A percentile compares a stretch with the other conserved stretches of the same genome.
Conservation (phyloP, 768 basidiomycete genomes). For the Rhizopogon vulgaris region DNA sequence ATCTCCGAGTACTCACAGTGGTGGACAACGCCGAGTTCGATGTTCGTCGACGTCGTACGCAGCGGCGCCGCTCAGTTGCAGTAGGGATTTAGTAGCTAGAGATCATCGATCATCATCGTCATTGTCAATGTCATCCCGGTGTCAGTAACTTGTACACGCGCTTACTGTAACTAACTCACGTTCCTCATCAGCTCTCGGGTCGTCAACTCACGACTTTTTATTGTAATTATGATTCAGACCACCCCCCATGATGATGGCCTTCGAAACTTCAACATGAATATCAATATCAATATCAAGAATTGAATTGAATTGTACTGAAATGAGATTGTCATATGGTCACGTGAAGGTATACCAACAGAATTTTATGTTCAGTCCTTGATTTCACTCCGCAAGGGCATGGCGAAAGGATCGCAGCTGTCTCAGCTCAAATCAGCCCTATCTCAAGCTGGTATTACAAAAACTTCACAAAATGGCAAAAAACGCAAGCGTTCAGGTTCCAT, state of each 20-base stretch:
- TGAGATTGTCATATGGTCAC: no score
- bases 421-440: slow-evolving; percentile 86
- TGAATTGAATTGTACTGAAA: no score
- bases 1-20: background rate
- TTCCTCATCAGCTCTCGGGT: background rate
- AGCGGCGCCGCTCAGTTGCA: no score
- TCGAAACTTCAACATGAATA: no score
- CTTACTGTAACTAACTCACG: background rate
- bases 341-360: no score
- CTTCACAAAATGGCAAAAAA: slow-evolving; percentile 56
- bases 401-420: slow-evolving; percentile 81
- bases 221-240: no score
- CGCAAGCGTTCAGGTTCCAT: slow-evolving; percentile 51
- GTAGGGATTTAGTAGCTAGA: no score
- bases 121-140: background rate
- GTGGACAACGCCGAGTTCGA: background rate
- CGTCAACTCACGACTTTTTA: no score
- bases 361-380: background rate
- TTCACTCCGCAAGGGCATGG: slow-evolving; percentile 35
- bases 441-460: slow-evolving; percentile 69
- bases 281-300: no score
- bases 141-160: background rate
- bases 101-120: background rate
- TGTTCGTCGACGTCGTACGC: background rate
- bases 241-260: no score